Base-by-base conservation (phyloP, 2,329 filamentous ascomycete species). In the Diplodia sapinea region DNA sequence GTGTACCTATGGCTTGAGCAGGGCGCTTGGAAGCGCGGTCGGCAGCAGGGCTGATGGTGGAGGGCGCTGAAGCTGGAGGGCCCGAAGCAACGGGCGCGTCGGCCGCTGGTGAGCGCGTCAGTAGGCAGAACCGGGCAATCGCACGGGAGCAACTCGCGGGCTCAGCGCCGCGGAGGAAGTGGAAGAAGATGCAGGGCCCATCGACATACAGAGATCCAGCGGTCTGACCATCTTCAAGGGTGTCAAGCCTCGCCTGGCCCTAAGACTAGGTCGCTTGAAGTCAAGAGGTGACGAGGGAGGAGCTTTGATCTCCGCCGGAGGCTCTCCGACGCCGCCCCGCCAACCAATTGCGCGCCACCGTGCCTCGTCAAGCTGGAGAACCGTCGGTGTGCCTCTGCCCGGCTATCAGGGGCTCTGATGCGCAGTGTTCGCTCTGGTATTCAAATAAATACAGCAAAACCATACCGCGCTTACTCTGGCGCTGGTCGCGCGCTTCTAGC, bases 261-360 rank as follows among this genome's bases (percentile, higher is more conserved):
- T 68, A 68, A 68, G 59, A 64, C 66, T 68, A 68, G 66, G 66
- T 68, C 55, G 68, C 63, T 62, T 61, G 67, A 65, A 55, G 43
- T 68, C 67, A 56, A 63, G 54, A 69, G 54, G 66, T 63, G 63
- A 65, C 65, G 62, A 65, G 66, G 55, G 54, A 62, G 62, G 49
- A 61, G 66, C 59, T 56, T 64, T 59, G 67, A 65, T 67, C 66
- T 56, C 50, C 68, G 62, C 62, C 55, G 54, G 50, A 62, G 43
- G 47, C 59, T 63, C 59, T 51, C 59, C 59, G 59, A 63, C 54
- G 62, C 57, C 56, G 51, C 57, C 47, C 57, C 57, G 50, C 51
- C 66, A 55, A 38, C 57, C 54, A 62, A 51, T 62, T 63, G 57
- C 66, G 23, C 50, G 59, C 40, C 26, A 26, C 63, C 50, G 52